Base-by-base conservation (phyloP, 345 rosid species). In the Populus davidiana region DNA sequence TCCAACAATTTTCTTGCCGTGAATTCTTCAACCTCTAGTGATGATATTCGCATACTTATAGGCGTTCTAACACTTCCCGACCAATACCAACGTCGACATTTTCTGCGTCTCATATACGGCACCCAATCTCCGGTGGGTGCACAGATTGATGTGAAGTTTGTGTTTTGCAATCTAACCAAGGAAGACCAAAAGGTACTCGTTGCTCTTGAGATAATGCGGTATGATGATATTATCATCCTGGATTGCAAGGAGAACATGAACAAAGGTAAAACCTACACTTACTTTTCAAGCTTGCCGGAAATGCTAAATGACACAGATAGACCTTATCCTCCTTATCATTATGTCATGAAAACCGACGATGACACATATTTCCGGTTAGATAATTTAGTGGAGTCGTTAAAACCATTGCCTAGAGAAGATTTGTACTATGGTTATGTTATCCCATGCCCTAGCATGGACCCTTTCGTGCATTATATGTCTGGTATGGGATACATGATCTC, bases 401-500 rank as follows among this genome's bases (percentile, higher is more conserved):
- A 70, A 82, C 92, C 94, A 38, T 74, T 94, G 79, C 88, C 97
- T 0, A 88, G 94, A 69, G 87, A 89, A 61, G 98, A 94, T 80
- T 80, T 94, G 80, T 92, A 94, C 79, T 92, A 91, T 61, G 97
- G 98, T 0, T 94, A 89, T 17, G 94, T 90, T 2, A 92, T 94
- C 76, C 97, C 97, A 25, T 94, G 97, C 80, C 84, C 78, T 9
- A 91, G 96, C 81, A 90, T 89, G 94, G 97, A 94, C 73, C 97
- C 98, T 13, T 94, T 93, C 72, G 87, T 83, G n/a, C 89, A 84
- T 75, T 94, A 94, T 87, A 94, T 93, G 95, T 87, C 97, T 0
- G 98, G 98, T 3, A 94, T 94, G 98, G 98, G 96, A 1, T 94
- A 91, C 74, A 77, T 91, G 81, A 85, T 91, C 25, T 90, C 98